Base-by-base conservation (phyloP, 108 stramenopile genomes). In the Licmophora abbreviata region DNA sequence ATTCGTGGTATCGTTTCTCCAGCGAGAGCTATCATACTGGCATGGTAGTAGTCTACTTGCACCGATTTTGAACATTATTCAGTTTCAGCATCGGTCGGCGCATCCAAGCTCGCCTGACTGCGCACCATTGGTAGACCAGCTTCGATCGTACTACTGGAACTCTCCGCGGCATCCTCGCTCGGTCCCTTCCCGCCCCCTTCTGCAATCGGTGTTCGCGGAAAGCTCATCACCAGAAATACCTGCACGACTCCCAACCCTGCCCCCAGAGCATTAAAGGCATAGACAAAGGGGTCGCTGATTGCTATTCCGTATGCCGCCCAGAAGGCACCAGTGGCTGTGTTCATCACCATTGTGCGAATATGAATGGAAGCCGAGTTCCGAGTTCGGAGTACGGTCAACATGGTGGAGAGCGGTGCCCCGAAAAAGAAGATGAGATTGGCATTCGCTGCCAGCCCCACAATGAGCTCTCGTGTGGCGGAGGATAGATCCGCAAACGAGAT, bases 221-320 rank as follows among this genome's bases (percentile, higher is more conserved):
- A 68, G 2, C 40, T 18, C 0, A 59, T 0, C 24, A 38, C 74
- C 37, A 88, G 46, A 8, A 69, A 40, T 8, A 82, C 56, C 58
- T 89, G 83, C 24, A 69, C 42, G 0, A 69, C 23, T 3, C 83
- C 88, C 57, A 85, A 58, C 28, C 65, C 7, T 0, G 74, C 74
- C 0, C 88, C 88, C 15, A 89, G n/a, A 0, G 73, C 75, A 62
- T 89, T 89, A 15, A 83, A 83, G 12, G 79, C 61, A 24, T 62
- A 58, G 41, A 89, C 80, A 54, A 83, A 77, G 29, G 47, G 55
- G 64, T 89, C 81, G 28, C 48, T 30, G 15, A 84, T 62, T 6
- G 83, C 83, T 27, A 83, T 37, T 27, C 80, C 79, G 40, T 77
- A 89, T 0, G 70, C 71, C 34, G 49, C 52, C 88, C 88, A 89